Evolutionary conservation across 2,329 filamentous ascomycete species (phyloP), one percentile per base, ranked within the genome.

Genomic region (Xylaria sp.): DNA sequence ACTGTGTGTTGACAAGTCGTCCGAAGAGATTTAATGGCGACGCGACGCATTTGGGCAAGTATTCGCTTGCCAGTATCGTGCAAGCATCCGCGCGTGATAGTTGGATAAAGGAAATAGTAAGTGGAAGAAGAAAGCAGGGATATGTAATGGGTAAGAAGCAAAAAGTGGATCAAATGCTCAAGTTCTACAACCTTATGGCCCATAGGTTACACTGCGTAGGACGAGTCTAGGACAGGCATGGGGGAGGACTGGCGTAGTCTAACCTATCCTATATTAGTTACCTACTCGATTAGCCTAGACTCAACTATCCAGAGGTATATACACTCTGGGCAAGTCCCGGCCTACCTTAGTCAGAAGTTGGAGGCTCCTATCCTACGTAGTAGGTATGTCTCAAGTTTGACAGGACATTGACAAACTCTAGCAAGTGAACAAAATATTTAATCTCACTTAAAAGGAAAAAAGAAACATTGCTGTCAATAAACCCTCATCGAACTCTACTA

Each of bases 1-100:
- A 87, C 85, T 75, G 85, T 85, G 75, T 84, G 86, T 78, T 90
- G 87, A 80, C 88, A 87, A 75, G 87, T 88, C 76, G 89, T 88
- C 83, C 91, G 88, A 79, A 92, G 82, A 76, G 87, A 87, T 83
- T 88, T 87, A 71, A 89, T 81, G 73, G 88, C 87, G 80, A 87
- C 90, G 81, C 90, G 90, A 87, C 90, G 90, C 92, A 94, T 94
- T 68, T 66, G 63, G 50, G 50, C 56, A 60, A 47, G 13, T 54
- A 49, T 66, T 66, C 22, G 47, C 63, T 68, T 64, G 67, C 63
- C 61, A 65, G 56, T 49, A 53, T 64, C 54, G 58, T 67, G 66
- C 66, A 69, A 62, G 65, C 53, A 55, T 70, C 56, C n/a, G 65
- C 61, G 47, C 58, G 67, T 63, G 59, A 44, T 56, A 5, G 51